Evolutionary conservation across 345 rosid species (phyloP).

Genomic region (Eucalyptus polybractea): DNA sequence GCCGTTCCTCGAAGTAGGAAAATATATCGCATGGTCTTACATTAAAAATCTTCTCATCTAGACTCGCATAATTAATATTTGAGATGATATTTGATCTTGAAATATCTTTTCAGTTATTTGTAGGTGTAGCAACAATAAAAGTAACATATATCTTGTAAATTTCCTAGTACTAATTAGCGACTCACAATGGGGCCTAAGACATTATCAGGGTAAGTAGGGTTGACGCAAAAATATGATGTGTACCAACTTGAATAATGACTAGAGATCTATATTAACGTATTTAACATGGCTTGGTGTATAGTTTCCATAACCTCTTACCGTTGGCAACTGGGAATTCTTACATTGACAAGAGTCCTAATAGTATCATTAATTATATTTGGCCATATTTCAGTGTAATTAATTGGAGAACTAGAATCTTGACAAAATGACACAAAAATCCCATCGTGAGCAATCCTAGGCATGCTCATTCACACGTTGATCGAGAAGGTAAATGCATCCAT

Average conservation of each 20-base stretch:
- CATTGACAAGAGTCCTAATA: too few relatives aligned
- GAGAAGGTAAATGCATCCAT: background rate
- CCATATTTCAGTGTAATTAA: background rate
- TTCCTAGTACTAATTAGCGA: background rate
- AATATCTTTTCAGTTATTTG: background rate
- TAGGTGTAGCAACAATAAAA: background rate
- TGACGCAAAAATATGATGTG: background rate
- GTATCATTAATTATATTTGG: background rate
- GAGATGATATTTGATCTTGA: background rate
- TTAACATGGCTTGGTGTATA: background rate
- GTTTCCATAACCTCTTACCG: too few relatives aligned
- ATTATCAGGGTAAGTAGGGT: too few relatives aligned
- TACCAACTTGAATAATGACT: background rate
- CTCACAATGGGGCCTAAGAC: too few relatives aligned
- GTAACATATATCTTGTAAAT: background rate
- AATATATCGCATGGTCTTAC: background rate
- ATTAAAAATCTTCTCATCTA: background rate
- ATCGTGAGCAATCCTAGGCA: background rate
- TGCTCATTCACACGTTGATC: background rate
- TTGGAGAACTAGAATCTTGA: background rate
- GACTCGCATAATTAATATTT: background rate
- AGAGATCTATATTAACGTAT: too few relatives aligned
- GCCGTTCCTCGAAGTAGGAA: background rate
- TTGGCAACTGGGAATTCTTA: too few relatives aligned
- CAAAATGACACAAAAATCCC: background rate